A percentile compares a stretch with the other conserved stretches of the same genome.
phyloP scores from a whole-genome alignment of 345 rosid genomes.

The Eutrema japonicum region DNA sequence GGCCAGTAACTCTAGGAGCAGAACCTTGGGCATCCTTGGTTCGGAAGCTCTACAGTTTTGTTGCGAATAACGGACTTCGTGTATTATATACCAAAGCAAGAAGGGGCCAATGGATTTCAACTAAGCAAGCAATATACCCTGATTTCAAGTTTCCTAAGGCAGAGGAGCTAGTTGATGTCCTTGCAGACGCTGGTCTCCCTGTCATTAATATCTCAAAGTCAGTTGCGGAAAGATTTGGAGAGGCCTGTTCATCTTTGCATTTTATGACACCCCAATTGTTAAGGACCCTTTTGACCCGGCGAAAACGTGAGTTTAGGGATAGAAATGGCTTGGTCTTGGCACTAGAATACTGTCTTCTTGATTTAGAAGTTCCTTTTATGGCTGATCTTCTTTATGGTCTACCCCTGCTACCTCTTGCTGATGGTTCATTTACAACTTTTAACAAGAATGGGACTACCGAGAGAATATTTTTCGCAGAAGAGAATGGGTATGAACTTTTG shows the following conservation, averaged over 20 bases:
- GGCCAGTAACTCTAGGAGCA: conserved; percentile 70
- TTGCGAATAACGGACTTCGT: conserved; percentile 73
- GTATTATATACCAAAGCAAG: conserved; percentile 84
- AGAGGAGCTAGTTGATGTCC: conserved; percentile 72
- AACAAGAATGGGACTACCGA: conserved; percentile 76
- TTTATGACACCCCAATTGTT: conserved; percentile 76
- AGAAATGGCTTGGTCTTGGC: conserved; percentile 65
- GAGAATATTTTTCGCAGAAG: conserved; percentile 75
- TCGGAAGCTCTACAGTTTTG: conserved; percentile 64
- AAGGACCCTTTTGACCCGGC: conserved; percentile 70
- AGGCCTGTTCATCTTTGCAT: conserved; percentile 74
- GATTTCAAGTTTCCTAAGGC: conserved; percentile 73
- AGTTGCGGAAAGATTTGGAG: conserved; percentile 69
- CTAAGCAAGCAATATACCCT: conserved; percentile 89
- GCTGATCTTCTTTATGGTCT: conserved; percentile 68
- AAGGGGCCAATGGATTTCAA: conserved; percentile 92
- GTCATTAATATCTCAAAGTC: conserved; percentile 62
- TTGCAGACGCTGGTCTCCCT: conserved; percentile 90
- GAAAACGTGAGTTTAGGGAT: conserved; percentile 70
- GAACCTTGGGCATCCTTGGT: conserved; percentile 97
- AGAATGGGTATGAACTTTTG: conserved; percentile 75
- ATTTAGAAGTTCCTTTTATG: conserved; percentile 56
- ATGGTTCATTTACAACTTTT: conserved; percentile 79
- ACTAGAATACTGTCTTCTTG: conserved; percentile 92
- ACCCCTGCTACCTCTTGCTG: conserved; percentile 81